Evolutionary conservation across 2,329 filamentous ascomycete species (phyloP).

Genomic region (Hypoxylon sp.): DNA sequence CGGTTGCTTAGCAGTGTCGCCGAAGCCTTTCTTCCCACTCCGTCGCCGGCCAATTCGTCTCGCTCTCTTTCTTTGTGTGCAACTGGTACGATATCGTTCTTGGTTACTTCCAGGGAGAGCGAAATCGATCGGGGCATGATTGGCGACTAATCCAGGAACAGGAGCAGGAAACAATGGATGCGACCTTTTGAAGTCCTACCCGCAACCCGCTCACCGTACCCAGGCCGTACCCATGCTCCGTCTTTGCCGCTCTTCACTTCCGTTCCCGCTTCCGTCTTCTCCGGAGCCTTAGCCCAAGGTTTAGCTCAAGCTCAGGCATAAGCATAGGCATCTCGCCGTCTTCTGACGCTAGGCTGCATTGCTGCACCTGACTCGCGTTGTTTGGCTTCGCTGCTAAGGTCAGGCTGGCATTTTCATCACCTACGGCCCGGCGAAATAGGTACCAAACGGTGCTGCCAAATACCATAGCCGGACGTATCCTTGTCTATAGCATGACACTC

Average conservation of each 20-base stretch:
- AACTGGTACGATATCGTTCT: slow-evolving; percentile 9
- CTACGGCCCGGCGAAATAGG: slow-evolving; percentile 4
- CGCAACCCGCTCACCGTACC: background rate
- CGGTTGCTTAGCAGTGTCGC: slow-evolving; percentile 4
- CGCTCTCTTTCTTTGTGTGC: slow-evolving; percentile 6
- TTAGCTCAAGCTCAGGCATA: background rate
- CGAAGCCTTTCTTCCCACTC: slow-evolving; percentile 6
- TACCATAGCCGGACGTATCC: background rate
- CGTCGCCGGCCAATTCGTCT: slow-evolving; percentile 10
- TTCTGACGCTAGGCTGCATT: background rate
- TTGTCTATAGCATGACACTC: slow-evolving; percentile 8
- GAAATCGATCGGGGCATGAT: slow-evolving; percentile 9
- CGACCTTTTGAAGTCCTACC: slow-evolving; percentile 8
- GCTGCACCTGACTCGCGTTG: background rate
- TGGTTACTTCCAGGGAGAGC: slow-evolving; percentile 1
- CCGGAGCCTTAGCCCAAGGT: slow-evolving; percentile 8
- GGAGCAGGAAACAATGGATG: slow-evolving; percentile 6
- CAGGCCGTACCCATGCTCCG: background rate
- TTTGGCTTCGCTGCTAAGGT: background rate
- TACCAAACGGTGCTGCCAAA: background rate
- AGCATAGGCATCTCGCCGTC: slow-evolving; percentile 9
- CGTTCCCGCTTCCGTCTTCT: slow-evolving; percentile 13
- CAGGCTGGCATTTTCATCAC: background rate
- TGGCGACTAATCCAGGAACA: slow-evolving; percentile 8
- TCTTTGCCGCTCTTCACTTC: slow-evolving; percentile 7